These are phyloP conservation scores for Epichloe hybrida DNA, from an alignment of 2,329 filamentous ascomycete genomes.

Conservation along the genomic window DNA sequence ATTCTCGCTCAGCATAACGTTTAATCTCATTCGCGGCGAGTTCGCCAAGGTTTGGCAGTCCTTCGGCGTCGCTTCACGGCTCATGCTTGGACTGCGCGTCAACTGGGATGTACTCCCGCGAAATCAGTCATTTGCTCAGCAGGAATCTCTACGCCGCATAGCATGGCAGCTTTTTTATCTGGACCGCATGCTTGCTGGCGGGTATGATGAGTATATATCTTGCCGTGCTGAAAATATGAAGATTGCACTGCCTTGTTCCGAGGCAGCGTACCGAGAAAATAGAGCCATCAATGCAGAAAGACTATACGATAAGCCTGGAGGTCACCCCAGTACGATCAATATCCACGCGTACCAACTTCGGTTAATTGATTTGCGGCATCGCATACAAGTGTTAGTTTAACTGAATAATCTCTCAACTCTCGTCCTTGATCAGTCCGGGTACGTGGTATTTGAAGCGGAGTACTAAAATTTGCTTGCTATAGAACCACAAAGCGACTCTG, in stretches of 20 bases:
- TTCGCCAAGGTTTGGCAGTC: slow-evolving; percentile 28
- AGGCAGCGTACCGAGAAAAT: slow-evolving; percentile 20
- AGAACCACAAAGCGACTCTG: slow-evolving; percentile 17
- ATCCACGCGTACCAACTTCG: slow-evolving; percentile 22
- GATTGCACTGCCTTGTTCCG: slow-evolving; percentile 22
- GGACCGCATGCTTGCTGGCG: slow-evolving; percentile 24
- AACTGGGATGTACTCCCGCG: slow-evolving; percentile 24
- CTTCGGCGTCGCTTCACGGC: slow-evolving; percentile 21
- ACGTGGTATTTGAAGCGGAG: neutral
- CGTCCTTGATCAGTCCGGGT: neutral
- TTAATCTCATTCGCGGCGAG: slow-evolving; percentile 23
- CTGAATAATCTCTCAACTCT: neutral
- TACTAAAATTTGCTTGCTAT: neutral
- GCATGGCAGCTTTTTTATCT: slow-evolving; percentile 26
- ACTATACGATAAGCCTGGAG: slow-evolving; percentile 16
- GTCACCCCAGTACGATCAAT: slow-evolving; percentile 13
- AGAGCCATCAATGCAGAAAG: slow-evolving; percentile 18
- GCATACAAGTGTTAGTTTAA: slow-evolving; percentile 20
- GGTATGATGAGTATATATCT: slow-evolving; percentile 27
- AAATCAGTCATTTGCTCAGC: slow-evolving; percentile 19
- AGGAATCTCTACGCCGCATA: slow-evolving; percentile 23
- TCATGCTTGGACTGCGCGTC: slow-evolving; percentile 25
- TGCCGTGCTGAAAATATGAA: slow-evolving; percentile 25
- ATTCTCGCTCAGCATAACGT: slow-evolving; percentile 21
- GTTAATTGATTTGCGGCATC: slow-evolving; percentile 23